Base-by-base conservation (phyloP, 306 rosid species). In the Cicer yamashitae region DNA sequence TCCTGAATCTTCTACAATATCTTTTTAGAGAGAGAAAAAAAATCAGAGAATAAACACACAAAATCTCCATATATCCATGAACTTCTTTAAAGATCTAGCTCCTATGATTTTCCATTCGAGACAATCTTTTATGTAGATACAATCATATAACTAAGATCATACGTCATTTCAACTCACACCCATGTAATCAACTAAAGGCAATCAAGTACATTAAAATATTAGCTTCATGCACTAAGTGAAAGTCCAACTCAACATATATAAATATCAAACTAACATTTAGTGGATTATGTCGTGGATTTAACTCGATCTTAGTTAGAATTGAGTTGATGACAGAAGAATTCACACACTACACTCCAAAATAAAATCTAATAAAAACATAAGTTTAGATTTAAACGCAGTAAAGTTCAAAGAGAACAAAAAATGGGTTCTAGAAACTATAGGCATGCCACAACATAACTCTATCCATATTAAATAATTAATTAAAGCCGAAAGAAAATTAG, bases 351-450 rank as follows among this genome's bases (percentile, higher is more conserved):
- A 22, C 68, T 25, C 15, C 47, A 50, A 48, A 57, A 51, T 59
- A 37, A 22, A 30, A 80, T 46, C 13, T 14, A 6, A 9, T 7
- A 34, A 5, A 62, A 11, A 52, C 11, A 6, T 43, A 50, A n/a
- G 58, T 18, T 64, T 58, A 64, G 57, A 81, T 20, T 71, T 7
- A 6, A 53, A 40, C 38, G n/a, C 73, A 77, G 82, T 77, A 51
- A 77, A 66, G 81, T 58, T 77, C 17, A 77, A 74, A 64, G 67
- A 59, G 79, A n/a, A 3, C 40, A 67, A 70, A 2, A 53, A 53
- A 67, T 47, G 76, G 57, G 69, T 84, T 90, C 96, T 88, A 84
- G 91, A 88, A 87, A 71, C 77, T 13, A 40, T 78, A 71, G 82
- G 34, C 66, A 71, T 63, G 84, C 82, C 86, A 82, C 78, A 68